Percentiles rank a stretch among this genome's conserved stretches.
phyloP scores from a whole-genome alignment of 495 filamentous ascomycete species.

The Penicillium herquei region DNA sequence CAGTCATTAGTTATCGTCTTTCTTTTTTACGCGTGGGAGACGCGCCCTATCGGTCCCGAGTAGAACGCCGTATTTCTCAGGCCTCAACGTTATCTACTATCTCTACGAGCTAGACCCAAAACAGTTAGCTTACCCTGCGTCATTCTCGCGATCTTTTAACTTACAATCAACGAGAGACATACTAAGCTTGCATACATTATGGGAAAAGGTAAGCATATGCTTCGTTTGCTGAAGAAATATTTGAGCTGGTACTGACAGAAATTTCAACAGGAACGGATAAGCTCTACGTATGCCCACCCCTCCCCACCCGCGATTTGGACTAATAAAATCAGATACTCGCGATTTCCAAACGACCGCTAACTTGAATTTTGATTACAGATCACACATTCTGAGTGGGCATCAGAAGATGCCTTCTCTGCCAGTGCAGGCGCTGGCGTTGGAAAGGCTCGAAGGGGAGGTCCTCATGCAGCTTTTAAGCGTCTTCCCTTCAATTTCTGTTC shows the following conservation, averaged over 20 bases:
- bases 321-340: not conserved
- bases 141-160: constrained; percentile 15
- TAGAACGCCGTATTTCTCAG: not conserved
- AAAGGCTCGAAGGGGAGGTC: constrained; percentile 45
- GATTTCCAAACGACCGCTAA: constrained; percentile 18
- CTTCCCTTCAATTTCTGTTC: constrained; percentile 99
- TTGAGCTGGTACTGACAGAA: constrained; percentile 7
- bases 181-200: constrained; percentile 28
- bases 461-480: constrained; percentile 71
- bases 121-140: constrained; percentile 21
- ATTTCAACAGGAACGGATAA: constrained; percentile 59
- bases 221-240: not conserved
- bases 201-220: constrained; percentile 53
- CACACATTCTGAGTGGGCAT: constrained; percentile 96
- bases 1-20: not conserved
- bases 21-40: not conserved
- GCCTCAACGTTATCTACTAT: not conserved
- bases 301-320: not conserved
- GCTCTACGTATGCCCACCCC: constrained; percentile 61
- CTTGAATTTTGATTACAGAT: constrained; percentile 52
- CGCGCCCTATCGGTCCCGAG: constrained; percentile 1
- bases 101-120: constrained; percentile 15
- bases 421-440: constrained; percentile 67
- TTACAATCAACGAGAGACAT: not conserved
- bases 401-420: constrained; percentile 77